Evolutionary conservation across 805 yeast genomes (phyloP).

Genomic region (Ogataea minuta): DNA sequence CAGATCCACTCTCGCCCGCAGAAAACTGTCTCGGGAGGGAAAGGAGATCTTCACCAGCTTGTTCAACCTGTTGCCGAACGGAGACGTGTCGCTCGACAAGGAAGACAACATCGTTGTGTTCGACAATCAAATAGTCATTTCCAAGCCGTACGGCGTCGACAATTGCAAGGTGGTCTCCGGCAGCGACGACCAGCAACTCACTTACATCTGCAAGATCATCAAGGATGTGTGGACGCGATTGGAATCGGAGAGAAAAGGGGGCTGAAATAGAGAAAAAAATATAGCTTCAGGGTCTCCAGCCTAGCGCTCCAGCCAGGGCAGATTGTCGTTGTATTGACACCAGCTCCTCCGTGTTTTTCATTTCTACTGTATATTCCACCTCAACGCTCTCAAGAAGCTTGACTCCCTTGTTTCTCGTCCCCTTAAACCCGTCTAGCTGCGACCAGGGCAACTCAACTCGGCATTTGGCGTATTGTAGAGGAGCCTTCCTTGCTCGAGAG

Average conservation of each 20-base stretch:
- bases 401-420: conserved; percentile 53
- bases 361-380: conserved; percentile 7
- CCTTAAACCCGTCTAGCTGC: conserved; percentile 66
- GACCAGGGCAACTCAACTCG: conserved; percentile 37
- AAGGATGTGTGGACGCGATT: conserved; percentile 47
- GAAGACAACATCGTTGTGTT: conserved; percentile 38
- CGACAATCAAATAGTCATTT: conserved; percentile 36
- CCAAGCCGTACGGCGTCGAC: conserved; percentile 40
- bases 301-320: conserved; percentile 4
- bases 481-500: conserved; percentile 1
- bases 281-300: neutral
- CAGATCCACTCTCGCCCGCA: conserved; percentile 21
- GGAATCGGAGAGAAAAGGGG: conserved; percentile 50
- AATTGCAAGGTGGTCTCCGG: conserved; percentile 28
- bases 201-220: conserved; percentile 45
- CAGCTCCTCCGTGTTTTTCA: conserved; percentile 10
- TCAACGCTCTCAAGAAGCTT: conserved; percentile 51
- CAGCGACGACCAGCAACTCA: conserved; percentile 28
- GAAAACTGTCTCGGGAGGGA: conserved; percentile 30
- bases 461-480: conserved; percentile 2
- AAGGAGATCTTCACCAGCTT: conserved; percentile 26
- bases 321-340: conserved; percentile 4
- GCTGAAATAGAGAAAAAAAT: conserved; percentile 31
- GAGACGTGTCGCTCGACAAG: conserved; percentile 34
- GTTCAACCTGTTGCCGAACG: conserved; percentile 30